Base-by-base conservation (phyloP, 192 early-diverging fungal genomes). In the Umbelopsis sp. region DNA sequence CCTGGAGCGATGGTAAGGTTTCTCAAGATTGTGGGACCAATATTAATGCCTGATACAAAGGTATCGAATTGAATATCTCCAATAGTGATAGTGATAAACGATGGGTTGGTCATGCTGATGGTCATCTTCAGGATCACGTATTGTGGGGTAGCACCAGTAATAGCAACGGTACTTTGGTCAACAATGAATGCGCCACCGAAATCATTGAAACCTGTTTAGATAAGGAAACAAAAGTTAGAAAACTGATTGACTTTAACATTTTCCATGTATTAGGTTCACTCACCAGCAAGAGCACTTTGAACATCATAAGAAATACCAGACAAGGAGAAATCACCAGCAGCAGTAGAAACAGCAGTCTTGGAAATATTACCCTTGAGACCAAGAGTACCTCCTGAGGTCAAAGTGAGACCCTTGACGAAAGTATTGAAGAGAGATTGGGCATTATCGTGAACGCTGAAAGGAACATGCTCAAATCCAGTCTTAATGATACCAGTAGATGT, bases 61-160 rank as follows among this genome's bases (percentile, higher is more conserved):
- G 71, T 66, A 34, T 74, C 53, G 51, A 87, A 85, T 24, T 65
- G 45, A 21, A 86, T 73, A 51, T 80, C 73, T 21, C 82, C 83
- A 54, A 81, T 74, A n/a, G 74, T 69, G 51, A 89, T 89, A 45
- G 80, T 80, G 32, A 89, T 77, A 62, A 73, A 74, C 45, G 87
- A 87, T 10, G 84, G 84, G 72, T 87, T 86, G 71, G 69, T 77
- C 29, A 88, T 72, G 3, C 71, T 69, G 25, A 82, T 81, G 36
- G 53, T 45, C 38, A 87, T 70, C 17, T 80, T 68, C 45, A 87
- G 71, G 62, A 74, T 77, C 59, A 85, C 84, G 72, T 83, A 76
- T 20, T 85, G 47, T 17, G 73, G 34, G 34, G 78, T 73, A 20
- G 76, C 66, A 43, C 76, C 76, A 36, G 65, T 22, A 34, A 76